Conservation (phyloP, 257 asterid genomes). For the Rubia yunnanensis region DNA sequence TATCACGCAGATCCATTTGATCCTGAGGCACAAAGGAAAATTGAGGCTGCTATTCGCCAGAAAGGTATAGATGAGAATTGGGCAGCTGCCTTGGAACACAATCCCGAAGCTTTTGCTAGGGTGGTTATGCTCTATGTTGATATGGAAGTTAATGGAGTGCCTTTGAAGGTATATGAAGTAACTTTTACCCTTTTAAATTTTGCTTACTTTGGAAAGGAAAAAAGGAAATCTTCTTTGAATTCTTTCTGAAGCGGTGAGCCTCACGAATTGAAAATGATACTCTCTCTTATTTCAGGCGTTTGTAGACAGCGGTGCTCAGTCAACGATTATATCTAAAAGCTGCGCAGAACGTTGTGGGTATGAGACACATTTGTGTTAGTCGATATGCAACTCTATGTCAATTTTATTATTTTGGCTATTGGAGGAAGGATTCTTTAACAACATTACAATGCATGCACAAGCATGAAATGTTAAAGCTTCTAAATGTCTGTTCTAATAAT, state of each 20-base stretch:
- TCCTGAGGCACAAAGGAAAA: constrained; percentile 93
- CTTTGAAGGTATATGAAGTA: constrained; percentile 55
- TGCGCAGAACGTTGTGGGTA: constrained; percentile 98
- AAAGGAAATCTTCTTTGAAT: not conserved
- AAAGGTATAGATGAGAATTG: constrained; percentile 98
- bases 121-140: constrained; percentile 99
- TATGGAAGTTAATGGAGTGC: constrained; percentile 98
- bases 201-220: not conserved
- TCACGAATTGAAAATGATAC: not conserved
- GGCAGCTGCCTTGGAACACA: constrained; percentile 93
- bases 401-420: not conserved
- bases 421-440: not conserved
- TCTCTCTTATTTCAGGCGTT: constrained; percentile 61
- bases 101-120: constrained; percentile 96
- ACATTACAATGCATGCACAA: not conserved
- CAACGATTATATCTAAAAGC: constrained; percentile 92
- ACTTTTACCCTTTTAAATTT: constrained; percentile 7
- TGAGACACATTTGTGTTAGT: constrained; percentile 14
- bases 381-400: not conserved
- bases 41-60: constrained; percentile 94
- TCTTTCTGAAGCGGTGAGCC: not conserved
- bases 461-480: not conserved
- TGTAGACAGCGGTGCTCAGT: constrained; percentile 99
- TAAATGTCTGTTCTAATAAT: not conserved
- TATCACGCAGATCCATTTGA: constrained; percentile 98